Evolutionary conservation across 768 basidiomycete genomes (phyloP), one percentile per base, ranked within the genome.

Genomic region (Leccinum obscurum): DNA sequence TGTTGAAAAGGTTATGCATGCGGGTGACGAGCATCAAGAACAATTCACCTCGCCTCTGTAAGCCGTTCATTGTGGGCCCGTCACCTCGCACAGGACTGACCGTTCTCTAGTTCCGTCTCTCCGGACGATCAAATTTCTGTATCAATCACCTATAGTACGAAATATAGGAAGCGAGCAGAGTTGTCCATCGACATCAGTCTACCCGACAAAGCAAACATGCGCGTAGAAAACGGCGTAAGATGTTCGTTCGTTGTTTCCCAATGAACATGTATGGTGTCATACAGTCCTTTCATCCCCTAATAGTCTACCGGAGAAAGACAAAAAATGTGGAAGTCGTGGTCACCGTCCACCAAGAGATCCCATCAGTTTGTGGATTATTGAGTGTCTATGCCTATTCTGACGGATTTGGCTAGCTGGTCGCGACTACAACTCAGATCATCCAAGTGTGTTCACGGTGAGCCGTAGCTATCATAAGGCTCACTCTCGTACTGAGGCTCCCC

Each of bases 261-360:
- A 20, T 46, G 10, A 11, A 37, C 37, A 30, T 9, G 4, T n/a
- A 34, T 14, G 13, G 6, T 11, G 5, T 48, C 35, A n/a, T 30
- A 2, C 10, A 46, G 50, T 15, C 5, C 56, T 62, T 22, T 41
- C 28, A 9, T 48, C 20, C 24, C 1, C 26, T 22, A 4, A 58
- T 22, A 66, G 64, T 28, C 1, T 65, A 66, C 37, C 64, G 55
- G 30, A 66, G 51, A 39, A 56, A 48, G 24, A 6, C 3, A 7
- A 63, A 55, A 32, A 54, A 66, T 0, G 11, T 66, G 8, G 64
- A 66, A 32, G 49, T 66, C 1, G 11, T 66, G 35, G 52, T 59
- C n/a, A 34, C 35, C 11, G 57, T 55, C 8, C 15, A 26, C 20
- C 52, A 54, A 8, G 15, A 11, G 20, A 3, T 10, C 44, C 44